Evolutionary conservation across 1,284 basidiomycete species (phyloP).

Genomic region (Phellopilus nigrolimitatus): DNA sequence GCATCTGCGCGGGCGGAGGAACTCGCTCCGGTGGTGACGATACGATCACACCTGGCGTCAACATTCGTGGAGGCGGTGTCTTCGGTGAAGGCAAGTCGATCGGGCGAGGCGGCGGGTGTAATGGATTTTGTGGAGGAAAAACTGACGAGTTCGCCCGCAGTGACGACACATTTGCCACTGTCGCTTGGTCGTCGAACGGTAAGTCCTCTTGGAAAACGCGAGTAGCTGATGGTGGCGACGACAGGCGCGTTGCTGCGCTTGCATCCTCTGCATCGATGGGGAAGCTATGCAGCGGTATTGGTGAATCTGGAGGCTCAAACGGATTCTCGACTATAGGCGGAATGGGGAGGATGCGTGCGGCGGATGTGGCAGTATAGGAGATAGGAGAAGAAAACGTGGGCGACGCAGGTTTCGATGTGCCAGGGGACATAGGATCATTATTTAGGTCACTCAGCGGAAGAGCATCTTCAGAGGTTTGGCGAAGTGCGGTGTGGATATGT

Average conservation of each 20-base stretch:
- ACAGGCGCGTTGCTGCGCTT: slow-evolving; percentile 17
- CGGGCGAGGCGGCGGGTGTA: slow-evolving; percentile 45
- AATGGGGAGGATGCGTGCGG: slow-evolving; percentile 36
- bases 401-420: slow-evolving; percentile 25
- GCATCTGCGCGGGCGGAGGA: slow-evolving; percentile 30
- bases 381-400: slow-evolving; percentile 36
- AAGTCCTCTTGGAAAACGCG: slow-evolving; percentile 1
- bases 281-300: slow-evolving; percentile 12
- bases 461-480: slow-evolving; percentile 31
- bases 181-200: slow-evolving; percentile 6
- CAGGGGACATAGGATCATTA: slow-evolving; percentile 43
- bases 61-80: slow-evolving; percentile 47
- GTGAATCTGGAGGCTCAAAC: slow-evolving; percentile 37
- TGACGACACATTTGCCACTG: neutral
- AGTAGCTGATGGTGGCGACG: slow-evolving; percentile 12
- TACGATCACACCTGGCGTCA: slow-evolving; percentile 26
- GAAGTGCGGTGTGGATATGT: slow-evolving; percentile 42
- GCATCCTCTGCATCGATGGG: neutral
- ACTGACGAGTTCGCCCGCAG: slow-evolving; percentile 23
- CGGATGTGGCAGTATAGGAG: slow-evolving; percentile 28
- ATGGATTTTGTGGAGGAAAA: slow-evolving; percentile 21
- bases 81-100: slow-evolving; percentile 53
- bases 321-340: slow-evolving; percentile 28
- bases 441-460: slow-evolving; percentile 31
- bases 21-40: slow-evolving; percentile 37